These are phyloP conservation scores for Candida broadrunensis DNA, from an alignment of 805 yeast species.

Conservation along the genomic window DNA sequence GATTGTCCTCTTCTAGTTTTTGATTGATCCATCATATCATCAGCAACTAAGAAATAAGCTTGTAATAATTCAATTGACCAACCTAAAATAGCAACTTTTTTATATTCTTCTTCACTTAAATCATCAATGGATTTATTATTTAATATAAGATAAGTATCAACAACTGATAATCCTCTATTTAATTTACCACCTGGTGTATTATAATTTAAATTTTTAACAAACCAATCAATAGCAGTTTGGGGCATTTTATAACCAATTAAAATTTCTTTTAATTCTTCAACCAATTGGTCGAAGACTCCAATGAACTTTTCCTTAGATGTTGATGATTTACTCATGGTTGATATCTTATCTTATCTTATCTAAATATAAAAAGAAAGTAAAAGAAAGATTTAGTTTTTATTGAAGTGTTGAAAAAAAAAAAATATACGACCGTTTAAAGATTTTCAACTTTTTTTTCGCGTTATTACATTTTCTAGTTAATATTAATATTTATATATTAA, in stretches of 20 bases:
- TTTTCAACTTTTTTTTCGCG: too few relatives aligned
- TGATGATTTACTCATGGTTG: constrained; percentile 24
- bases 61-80: constrained; percentile 95
- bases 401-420: neutral
- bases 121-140: constrained; percentile 59
- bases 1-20: constrained; percentile 98
- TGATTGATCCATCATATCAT: constrained; percentile 97
- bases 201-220: constrained; percentile 65
- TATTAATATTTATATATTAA: too few relatives aligned
- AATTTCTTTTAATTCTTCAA: constrained; percentile 66
- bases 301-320: constrained; percentile 55
- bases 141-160: constrained; percentile 84
- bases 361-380: neutral
- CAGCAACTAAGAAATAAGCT: constrained; percentile 96
- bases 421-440: neutral
- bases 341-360: neutral
- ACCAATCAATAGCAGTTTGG: constrained; percentile 84
- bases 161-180: constrained; percentile 93
- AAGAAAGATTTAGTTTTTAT: too few relatives aligned
- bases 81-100: constrained; percentile 83
- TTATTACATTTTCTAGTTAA: too few relatives aligned
- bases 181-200: constrained; percentile 96
- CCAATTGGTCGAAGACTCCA: constrained; percentile 71
- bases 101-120: constrained; percentile 66
- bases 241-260: constrained; percentile 76